Evolutionary conservation across 2,329 filamentous ascomycete genomes (phyloP), one percentile per base, ranked within the genome.

Genomic region (Neofusicoccum sp.): DNA sequence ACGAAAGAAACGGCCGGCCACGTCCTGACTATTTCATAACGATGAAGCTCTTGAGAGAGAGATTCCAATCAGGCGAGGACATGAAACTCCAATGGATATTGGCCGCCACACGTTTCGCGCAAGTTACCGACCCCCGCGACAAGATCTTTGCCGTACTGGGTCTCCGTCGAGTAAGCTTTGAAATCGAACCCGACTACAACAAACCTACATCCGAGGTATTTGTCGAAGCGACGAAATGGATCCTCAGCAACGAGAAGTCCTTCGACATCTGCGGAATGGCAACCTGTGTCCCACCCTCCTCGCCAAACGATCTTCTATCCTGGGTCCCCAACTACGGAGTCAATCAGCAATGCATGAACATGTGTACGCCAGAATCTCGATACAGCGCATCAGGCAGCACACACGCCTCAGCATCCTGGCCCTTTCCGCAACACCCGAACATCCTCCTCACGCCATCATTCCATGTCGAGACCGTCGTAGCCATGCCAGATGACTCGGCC

Each of bases 111-210:
- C 43, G 4, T 5, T 2, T 2, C 2, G 28, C 30, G 11, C 9
- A 24, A 3, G 43, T 45, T 6, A 45, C 24, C 11, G 63, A 68
- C 36, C 60, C 63, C 4, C 48, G 65, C 16, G 66, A 68, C 30
- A 68, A 67, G 33, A 63, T 68, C 3, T 68, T 64, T 40, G 64
- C 65, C 2, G 63, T 63, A 11, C 63, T 68, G 6, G 56, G 60
- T 6, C 53, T 69, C 9, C 62, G 62, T 6, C 28, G 59, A 4
- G 63, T 2, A 7, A 4, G 6, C 6, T 45, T 59, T 4, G 16
- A 57, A 8, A 64, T 65, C 9, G 44, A 59, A 8, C 64, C 65
- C 6, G 60, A 64, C 41, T 66, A 67, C 31, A 34, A 48, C 4
- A 20, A 20, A 30, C 34, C 62, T 1, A 43, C 61, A 1, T 20